These are phyloP conservation scores for Chalciporus pseudorubinellus DNA, from an alignment of 768 basidiomycete species.

Conservation along the genomic window DNA sequence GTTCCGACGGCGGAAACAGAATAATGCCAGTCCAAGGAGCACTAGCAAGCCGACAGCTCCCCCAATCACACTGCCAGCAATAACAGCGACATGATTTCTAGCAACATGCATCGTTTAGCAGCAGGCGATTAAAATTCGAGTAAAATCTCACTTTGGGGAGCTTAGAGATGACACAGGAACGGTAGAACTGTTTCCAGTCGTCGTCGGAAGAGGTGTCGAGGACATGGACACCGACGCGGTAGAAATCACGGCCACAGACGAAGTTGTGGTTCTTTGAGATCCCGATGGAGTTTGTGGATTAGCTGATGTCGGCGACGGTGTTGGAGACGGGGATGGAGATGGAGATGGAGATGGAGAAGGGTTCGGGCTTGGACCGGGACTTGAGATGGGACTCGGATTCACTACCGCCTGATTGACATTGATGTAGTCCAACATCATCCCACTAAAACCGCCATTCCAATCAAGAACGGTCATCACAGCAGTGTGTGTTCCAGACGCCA, in stretches of 20 bases:
- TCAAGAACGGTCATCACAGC: conserved; percentile 24
- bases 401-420: conserved; percentile 23
- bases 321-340: conserved; percentile 7
- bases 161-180: background rate
- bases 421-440: conserved; percentile 31
- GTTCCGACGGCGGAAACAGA: conserved; percentile 13
- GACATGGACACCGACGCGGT: background rate
- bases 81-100: conserved; percentile 14
- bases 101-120: background rate
- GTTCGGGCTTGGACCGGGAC: background rate
- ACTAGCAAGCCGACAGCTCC: conserved; percentile 18
- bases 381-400: background rate
- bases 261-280: background rate
- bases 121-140: background rate
- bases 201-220: conserved; percentile 6
- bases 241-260: background rate
- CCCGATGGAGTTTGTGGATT: background rate
- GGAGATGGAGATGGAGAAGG: conserved; percentile 9
- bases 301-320: background rate
- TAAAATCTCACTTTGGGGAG: conserved; percentile 12
- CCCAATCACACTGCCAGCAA: conserved; percentile 18
- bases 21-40: conserved; percentile 10
- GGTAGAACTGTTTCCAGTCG: conserved; percentile 3
- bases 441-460: conserved; percentile 26
- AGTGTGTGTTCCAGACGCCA: conserved; percentile 23